Evolutionary conservation across 345 rosid species (phyloP), one percentile per base, ranked within the genome.

Genomic region (Citrus mangshanensis): DNA sequence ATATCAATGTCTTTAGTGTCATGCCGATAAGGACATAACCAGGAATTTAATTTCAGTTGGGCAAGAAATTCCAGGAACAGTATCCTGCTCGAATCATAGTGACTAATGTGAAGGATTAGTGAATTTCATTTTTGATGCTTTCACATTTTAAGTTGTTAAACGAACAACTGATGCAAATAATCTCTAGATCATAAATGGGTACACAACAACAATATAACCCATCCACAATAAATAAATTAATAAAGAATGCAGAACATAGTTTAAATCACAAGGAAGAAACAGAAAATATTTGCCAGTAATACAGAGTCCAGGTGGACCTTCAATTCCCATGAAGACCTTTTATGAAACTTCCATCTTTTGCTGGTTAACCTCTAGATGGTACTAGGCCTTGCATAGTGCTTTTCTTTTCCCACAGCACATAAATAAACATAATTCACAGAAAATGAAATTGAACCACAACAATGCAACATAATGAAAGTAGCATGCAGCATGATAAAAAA

Each of bases 381-480:
- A 22, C 30, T 30, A 30, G 78, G n/a, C 61, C 79, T 55, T 42
- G 37, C 65, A 40, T 40, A 9, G 25, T 25, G 19, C 56, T 51
- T 51, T 60, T 37, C 40, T 35, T n/a, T 73, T 60, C 77, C 56
- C 77, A 60, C 2, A 24, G 69, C 27, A 42, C 70, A 75, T 63
- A 74, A 24, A 42, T 38, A 46, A 28, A 75, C 67, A 64, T 21
- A 64, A 70, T 64, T 21, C 32, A 69, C n/a, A 70, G 25, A 16
- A 62, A 70, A 75, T 38, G 24, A 56, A 70, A 64, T 32, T 64
- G 78, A 75, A 58, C 49, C 68, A 76, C 68, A 69, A 71, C 38
- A 38, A 27, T 38, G 9, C 24, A 59, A 59, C 42, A 67, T 42
- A 32, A 14, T 14, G 70, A n/a, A 65, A 68, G n/a, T 34, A 55